A percentile compares a stretch with the other conserved stretches of the same genome.
Conservation (phyloP, 1,284 basidiomycete genomes). For the Apiotrichum veenhuisii region DNA sequence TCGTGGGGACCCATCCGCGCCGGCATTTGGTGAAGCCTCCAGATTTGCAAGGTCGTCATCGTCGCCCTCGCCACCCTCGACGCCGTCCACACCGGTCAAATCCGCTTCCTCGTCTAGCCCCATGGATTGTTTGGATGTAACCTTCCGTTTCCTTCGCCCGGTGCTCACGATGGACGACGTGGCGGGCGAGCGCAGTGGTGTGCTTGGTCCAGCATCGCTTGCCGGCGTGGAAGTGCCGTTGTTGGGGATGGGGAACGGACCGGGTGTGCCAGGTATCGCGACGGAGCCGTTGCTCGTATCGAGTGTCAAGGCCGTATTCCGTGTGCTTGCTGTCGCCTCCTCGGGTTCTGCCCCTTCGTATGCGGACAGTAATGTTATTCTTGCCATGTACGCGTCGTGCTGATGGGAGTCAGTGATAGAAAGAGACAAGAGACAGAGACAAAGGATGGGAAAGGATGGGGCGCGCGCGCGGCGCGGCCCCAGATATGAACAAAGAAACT, state of each 20-base stretch:
- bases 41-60: neutral
- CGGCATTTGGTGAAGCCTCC: neutral
- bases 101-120: slow-evolving; percentile 34
- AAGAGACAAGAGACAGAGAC: too few relatives aligned
- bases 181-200: slow-evolving; percentile 8
- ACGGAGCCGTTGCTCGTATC: slow-evolving; percentile 8
- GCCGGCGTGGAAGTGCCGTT: slow-evolving; percentile 4
- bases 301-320: slow-evolving; percentile 4
- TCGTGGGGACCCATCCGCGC: slow-evolving; percentile 4
- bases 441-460: too few relatives aligned
- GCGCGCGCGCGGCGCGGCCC: too few relatives aligned
- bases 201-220: slow-evolving; percentile 11
- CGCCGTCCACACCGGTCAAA: slow-evolving; percentile 28
- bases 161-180: slow-evolving; percentile 4
- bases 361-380: slow-evolving; percentile 40
- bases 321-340: neutral
- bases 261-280: slow-evolving; percentile 1
- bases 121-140: slow-evolving; percentile 18
- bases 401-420: too few relatives aligned
- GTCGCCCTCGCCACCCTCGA: slow-evolving; percentile 9
- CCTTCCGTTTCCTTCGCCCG: slow-evolving; percentile 3
- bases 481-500: too few relatives aligned
- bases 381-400: slow-evolving; percentile 49
- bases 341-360: slow-evolving; percentile 26
- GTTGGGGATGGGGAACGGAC: neutral